Conservation (phyloP, 176 grass and related monocot genomes). For the Puccinellia tenuiflora region DNA sequence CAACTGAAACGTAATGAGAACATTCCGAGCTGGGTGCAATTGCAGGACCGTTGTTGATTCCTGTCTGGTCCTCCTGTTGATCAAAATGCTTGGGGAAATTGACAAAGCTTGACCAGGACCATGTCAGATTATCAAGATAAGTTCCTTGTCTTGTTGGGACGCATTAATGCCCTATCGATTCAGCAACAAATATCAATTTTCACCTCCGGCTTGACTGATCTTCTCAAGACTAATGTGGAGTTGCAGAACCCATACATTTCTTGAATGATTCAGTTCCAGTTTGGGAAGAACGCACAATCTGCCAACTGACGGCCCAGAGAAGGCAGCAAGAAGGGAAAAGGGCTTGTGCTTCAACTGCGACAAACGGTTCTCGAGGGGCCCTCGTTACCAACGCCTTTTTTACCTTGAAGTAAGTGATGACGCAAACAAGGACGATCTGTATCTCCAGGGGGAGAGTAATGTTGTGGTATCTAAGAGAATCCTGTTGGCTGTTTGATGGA, state of each 20-base stretch:
- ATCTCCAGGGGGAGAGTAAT: not conserved
- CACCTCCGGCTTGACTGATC: not conserved
- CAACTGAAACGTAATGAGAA: not conserved
- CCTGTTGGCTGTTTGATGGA: not conserved
- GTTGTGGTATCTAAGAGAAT: not conserved
- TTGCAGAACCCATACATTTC: not conserved
- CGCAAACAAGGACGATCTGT: not conserved
- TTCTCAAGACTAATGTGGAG: not conserved
- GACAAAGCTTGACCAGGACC: not conserved
- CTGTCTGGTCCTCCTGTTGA: not conserved
- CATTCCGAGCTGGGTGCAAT: not conserved
- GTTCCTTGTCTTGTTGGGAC: not conserved
- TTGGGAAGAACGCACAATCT: not conserved
- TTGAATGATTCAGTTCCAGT: not conserved
- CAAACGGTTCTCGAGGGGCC: not conserved
- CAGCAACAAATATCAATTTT: not conserved
- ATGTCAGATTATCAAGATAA: not conserved
- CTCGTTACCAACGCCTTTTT: not conserved
- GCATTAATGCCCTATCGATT: not conserved
- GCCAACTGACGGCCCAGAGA: not conserved
- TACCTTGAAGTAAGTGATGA: not conserved
- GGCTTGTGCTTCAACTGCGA: not conserved
- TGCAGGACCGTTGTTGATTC: not conserved
- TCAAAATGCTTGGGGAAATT: not conserved
- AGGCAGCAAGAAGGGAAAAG: not conserved